Base-by-base conservation (phyloP, 2,329 filamentous ascomycete species). In the Xylariaceae sp. region DNA sequence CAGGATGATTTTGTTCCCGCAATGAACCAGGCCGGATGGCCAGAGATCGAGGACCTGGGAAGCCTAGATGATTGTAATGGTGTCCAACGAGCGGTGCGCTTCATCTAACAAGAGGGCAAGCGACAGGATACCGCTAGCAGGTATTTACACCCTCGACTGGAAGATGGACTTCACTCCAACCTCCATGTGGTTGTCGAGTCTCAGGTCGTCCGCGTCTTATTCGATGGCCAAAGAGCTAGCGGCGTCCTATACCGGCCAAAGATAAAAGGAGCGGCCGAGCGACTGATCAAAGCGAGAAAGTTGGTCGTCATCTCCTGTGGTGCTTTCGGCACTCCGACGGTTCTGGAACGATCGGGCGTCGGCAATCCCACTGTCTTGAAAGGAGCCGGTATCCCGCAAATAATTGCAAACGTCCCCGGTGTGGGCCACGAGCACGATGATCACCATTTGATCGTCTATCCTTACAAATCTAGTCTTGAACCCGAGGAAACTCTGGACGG, bases 291-390 rank as follows among this genome's bases (percentile, higher is more conserved):
- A 31, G 76, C 76, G 4, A 64, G 60, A 8, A 76, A 71, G 50
- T 59, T 77, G 30, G 73, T 79, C 1, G 49, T 63, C 13, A 15
- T 63, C 3, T 58, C 54, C 13, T 57, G 60, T 11, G 70, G 70
- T 16, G 61, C 70, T 0, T 59, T 68, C 18, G 64, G 64, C 4
- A 68, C 66, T 4, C 69, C 70, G 4, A 53, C 61, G 3, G 60
- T 78, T n/a, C 64, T 79, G 0, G 72, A 78, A 51, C 62, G 74
- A 19, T 78, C 74, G 12, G 74, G 74, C 19, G 51, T 78, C 3
- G 73, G 69, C 22, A 63, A 69, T 26, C 60, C 64, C 4, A 55
- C 67, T 13, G 56, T 77, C 13, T 61, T 79, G 2, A 52, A 64
- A 28, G 60, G 59, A 13, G 61, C 66, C 8, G 43, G 46, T 7